These are phyloP conservation scores for Kandelia obovata DNA, from an alignment of 345 rosid genomes.

Conservation along the genomic window DNA sequence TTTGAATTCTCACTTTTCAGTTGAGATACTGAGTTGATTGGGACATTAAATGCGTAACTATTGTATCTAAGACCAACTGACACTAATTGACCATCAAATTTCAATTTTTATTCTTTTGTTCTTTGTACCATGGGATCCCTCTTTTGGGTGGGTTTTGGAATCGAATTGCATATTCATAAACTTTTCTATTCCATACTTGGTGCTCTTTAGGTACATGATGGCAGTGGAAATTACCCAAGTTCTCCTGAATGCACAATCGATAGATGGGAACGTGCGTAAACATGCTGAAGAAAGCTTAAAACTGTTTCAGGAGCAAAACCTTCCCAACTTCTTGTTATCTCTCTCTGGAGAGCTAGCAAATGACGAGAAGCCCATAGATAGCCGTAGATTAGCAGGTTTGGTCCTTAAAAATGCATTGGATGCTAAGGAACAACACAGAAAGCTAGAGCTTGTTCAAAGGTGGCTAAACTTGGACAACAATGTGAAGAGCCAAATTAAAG, in stretches of 20 bases:
- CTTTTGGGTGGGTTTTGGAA: too few species aligned
- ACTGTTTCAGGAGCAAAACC: slow-evolving; percentile 60
- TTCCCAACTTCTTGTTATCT: slow-evolving; percentile 47
- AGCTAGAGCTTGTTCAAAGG: slow-evolving; percentile 51
- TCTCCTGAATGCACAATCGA: slow-evolving; percentile 59
- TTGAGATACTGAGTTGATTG: too few species aligned
- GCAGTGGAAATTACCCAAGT: slow-evolving; percentile 52
- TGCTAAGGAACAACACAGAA: slow-evolving; percentile 63
- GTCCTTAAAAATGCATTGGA: slow-evolving; percentile 57
- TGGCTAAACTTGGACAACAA: slow-evolving; percentile 49
- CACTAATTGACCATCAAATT: too few species aligned
- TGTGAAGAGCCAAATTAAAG: slow-evolving; percentile 48
- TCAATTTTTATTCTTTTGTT: too few species aligned
- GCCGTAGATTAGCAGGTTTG: slow-evolving; percentile 61
- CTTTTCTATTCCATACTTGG: background rate
- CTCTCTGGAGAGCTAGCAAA: slow-evolving; percentile 56
- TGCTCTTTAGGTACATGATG: slow-evolving; percentile 10
- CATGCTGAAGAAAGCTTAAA: slow-evolving; percentile 59
- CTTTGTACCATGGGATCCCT: too few species aligned
- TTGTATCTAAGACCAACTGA: too few species aligned
- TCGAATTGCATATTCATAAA: too few species aligned
- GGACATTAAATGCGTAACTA: too few species aligned
- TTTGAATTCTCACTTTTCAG: too few species aligned
- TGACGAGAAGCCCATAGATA: slow-evolving; percentile 60
- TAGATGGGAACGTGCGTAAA: slow-evolving; percentile 51